phyloP scores from a whole-genome alignment of 768 basidiomycete genomes.

The Agrocybe praecox region DNA sequence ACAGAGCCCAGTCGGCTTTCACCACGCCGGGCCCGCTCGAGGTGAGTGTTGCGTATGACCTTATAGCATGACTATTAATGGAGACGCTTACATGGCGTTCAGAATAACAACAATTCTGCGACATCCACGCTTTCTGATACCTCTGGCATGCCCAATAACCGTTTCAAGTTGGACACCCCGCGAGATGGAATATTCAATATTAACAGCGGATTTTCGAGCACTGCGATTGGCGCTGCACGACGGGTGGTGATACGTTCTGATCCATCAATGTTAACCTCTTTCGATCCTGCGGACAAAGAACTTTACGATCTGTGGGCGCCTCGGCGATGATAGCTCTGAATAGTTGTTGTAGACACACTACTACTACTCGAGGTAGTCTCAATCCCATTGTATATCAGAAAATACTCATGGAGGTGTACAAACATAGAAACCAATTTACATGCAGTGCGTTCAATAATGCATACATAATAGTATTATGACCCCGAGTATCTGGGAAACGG shows the following conservation, averaged over 20 bases:
- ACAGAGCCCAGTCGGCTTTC: background rate
- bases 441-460: too few relatives aligned
- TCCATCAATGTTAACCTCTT: constrained; percentile 68
- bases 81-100: background rate
- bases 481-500: too few relatives aligned
- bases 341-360: background rate
- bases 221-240: constrained; percentile 16
- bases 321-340: constrained; percentile 17
- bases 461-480: too few relatives aligned
- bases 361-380: background rate
- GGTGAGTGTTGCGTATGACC: background rate
- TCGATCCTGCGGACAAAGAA: constrained; percentile 76
- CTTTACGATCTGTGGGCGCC: constrained; percentile 81
- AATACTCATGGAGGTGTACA: too few relatives aligned
- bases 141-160: constrained; percentile 11
- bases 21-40: background rate
- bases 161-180: constrained; percentile 24
- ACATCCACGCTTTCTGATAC: constrained; percentile 38
- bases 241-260: constrained; percentile 61
- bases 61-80: background rate
- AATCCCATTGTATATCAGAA: too few relatives aligned
- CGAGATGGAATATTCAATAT: constrained; percentile 13
- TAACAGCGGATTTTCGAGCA: background rate
- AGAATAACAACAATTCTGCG: constrained; percentile 23
- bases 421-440: background rate